Conservation (phyloP, 352 stramenopile genomes). For the Pythium chondricola region DNA sequence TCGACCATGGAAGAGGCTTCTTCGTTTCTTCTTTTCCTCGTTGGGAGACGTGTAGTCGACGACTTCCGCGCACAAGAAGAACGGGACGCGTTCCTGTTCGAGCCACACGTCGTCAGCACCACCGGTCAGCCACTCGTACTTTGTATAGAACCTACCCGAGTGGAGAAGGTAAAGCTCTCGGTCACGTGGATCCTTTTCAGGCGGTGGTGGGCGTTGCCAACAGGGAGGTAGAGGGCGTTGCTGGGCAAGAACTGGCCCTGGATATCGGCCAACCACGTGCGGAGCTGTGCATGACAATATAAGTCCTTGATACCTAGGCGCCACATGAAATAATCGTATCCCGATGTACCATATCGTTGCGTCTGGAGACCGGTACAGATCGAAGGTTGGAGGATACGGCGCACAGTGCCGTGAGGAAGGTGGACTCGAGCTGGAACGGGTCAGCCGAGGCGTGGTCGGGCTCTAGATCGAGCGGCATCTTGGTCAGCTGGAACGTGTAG, state of each 20-base stretch:
- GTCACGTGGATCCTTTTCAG: constrained; percentile 72
- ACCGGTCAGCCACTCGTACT: too few relatives aligned
- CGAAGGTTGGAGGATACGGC: constrained; percentile 73
- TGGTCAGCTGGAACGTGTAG: constrained; percentile 51
- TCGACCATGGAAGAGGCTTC: constrained; percentile 43
- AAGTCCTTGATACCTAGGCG: too few relatives aligned
- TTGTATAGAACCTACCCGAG: constrained; percentile 23
- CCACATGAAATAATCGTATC: too few relatives aligned
- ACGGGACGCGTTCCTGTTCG: constrained; percentile 79
- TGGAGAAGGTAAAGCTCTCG: constrained; percentile 84
- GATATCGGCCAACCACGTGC: constrained; percentile 57
- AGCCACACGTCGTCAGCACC: too few relatives aligned
- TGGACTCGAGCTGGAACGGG: constrained; percentile 63
- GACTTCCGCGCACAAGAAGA: constrained; percentile 69
- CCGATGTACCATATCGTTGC: constrained; percentile 63
- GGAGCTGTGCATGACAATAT: too few relatives aligned
- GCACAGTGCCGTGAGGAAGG: constrained; percentile 62
- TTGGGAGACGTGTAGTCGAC: constrained; percentile 50
- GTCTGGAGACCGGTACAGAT: constrained; percentile 53
- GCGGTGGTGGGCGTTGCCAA: constrained; percentile 69
- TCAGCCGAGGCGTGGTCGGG: constrained; percentile 23
- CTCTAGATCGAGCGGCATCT: constrained; percentile 31
- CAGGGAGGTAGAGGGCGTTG: constrained; percentile 72
- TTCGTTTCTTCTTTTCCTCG: constrained; percentile 34
- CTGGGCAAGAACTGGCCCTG: constrained; percentile 64